Evolutionary conservation across 75 land plant genomes (phyloP).

Genomic region (Selaginella tamariscina): DNA sequence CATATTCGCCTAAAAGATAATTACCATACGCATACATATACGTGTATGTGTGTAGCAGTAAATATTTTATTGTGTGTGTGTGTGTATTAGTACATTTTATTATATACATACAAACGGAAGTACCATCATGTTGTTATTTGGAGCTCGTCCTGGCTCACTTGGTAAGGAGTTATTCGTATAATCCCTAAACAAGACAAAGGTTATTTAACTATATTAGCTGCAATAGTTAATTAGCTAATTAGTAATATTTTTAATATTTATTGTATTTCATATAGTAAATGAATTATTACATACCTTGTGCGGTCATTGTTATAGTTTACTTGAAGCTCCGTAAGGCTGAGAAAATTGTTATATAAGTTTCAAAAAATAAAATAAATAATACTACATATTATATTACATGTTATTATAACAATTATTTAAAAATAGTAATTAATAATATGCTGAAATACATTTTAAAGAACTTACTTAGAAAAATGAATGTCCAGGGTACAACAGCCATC

Average conservation of each 20-base stretch:
- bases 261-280: neutral
- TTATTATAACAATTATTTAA: too few relatives aligned
- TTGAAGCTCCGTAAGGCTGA: slow-evolving; percentile 88
- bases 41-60: too few relatives aligned
- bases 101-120: neutral
- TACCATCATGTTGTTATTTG: slow-evolving; percentile 27
- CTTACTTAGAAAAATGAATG: slow-evolving; percentile 96
- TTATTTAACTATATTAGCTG: too few relatives aligned
- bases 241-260: too few relatives aligned
- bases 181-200: slow-evolving; percentile 45
- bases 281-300: slow-evolving; percentile 61
- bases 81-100: too few relatives aligned
- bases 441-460: too few relatives aligned
- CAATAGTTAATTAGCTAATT: too few relatives aligned
- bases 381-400: neutral
- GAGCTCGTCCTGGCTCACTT: slow-evolving; percentile 31
- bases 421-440: too few relatives aligned
- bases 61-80: too few relatives aligned
- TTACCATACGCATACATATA: neutral
- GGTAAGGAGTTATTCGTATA: slow-evolving; percentile 65
- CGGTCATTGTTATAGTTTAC: slow-evolving; percentile 96
- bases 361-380: neutral
- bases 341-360: neutral
- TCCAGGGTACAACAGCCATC: slow-evolving; percentile 99
- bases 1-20: neutral